Evolutionary conservation across 805 yeast species (phyloP).

Genomic region (Teunomyces tritomae): DNA sequence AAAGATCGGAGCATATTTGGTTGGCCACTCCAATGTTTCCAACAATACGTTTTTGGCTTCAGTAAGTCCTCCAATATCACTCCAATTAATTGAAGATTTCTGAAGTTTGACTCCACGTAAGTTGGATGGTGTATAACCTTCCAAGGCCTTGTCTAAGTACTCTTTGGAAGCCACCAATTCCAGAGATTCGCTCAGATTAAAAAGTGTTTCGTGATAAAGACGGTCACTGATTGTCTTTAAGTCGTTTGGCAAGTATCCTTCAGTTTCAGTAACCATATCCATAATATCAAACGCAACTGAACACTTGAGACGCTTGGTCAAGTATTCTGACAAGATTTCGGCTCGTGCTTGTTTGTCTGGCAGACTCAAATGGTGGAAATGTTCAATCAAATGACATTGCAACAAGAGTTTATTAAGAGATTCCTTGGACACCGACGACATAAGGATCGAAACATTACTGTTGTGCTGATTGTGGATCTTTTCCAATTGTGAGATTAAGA

Average conservation of each 20-base stretch:
- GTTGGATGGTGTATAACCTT: slow-evolving; percentile 74
- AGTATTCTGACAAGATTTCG: slow-evolving; percentile 42
- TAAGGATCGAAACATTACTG: slow-evolving; percentile 53
- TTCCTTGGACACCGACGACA: slow-evolving; percentile 64
- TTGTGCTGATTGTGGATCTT: slow-evolving; percentile 44
- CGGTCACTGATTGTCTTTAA: slow-evolving; percentile 69
- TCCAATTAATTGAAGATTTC: slow-evolving; percentile 74
- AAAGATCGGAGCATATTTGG: slow-evolving; percentile 93
- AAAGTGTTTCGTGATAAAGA: slow-evolving; percentile 52
- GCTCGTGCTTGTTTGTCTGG: slow-evolving; percentile 67
- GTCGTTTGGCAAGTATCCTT: slow-evolving; percentile 87
- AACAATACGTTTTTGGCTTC: slow-evolving; percentile 72
- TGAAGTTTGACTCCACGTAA: slow-evolving; percentile 84
- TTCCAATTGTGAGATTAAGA: slow-evolving; percentile 45
- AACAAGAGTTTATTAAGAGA: slow-evolving; percentile 58
- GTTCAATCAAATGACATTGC: slow-evolving; percentile 70
- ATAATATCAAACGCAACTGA: slow-evolving; percentile 39
- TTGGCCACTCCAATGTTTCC: slow-evolving; percentile 97
- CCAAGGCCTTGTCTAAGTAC: slow-evolving; percentile 56
- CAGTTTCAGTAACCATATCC: slow-evolving; percentile 64
- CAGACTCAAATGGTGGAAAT: slow-evolving; percentile 55
- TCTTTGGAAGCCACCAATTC: slow-evolving; percentile 21
- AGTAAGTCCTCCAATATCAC: slow-evolving; percentile 82
- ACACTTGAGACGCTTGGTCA: slow-evolving; percentile 24
- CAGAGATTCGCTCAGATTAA: slow-evolving; percentile 8